Evolutionary conservation across 139 green algal species (phyloP), one percentile per base, ranked within the genome.

Genomic region (Auxenochlorella pyrenoidosa): DNA sequence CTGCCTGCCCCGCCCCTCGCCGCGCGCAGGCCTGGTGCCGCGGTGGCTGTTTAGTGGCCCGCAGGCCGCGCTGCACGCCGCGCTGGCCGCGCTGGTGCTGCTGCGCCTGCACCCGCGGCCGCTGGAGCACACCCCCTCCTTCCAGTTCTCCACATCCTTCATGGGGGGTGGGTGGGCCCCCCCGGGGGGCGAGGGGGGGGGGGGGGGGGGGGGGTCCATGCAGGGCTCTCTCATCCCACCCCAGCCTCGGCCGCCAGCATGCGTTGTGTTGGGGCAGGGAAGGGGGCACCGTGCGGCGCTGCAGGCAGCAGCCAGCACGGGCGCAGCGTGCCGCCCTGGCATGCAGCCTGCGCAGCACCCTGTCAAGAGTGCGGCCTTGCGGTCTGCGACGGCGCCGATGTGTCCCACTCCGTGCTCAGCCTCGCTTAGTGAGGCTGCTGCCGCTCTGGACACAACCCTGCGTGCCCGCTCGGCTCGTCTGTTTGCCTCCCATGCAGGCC

Each of bases 101-200:
- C 83, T 94, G 73, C 75, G 91, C 38, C 87, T 94, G 60, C 88
- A 93, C 71, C 91, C 91, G 15, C 88, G 84, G 28, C 91, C 91
- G 5, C 32, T 90, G 79, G 40, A 58, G 30, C 86, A 91, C 79
- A 94, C 91, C 5, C 90, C 91, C 3, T 89, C 82, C 26, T 93
- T 84, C 79, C 88, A 93, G 82, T 93, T 90, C 75, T 86, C 44
- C 34, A 83, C 86, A 6, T 54, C 32, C 5, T 82, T 82, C 83
- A 87, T 82, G 83, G 80, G n/a, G 80, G 40, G 75, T 81, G 44
- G 63, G n/a, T n/a, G n/a, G n/a, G n/a, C n/a, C n/a, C n/a, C n/a
- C n/a, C n/a, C n/a, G n/a, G n/a, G n/a, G n/a, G n/a, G n/a, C n/a
- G n/a, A n/a, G n/a, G n/a, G n/a, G n/a, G n/a, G n/a, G n/a, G n/a